phyloP scores from a whole-genome alignment of 2,329 filamentous ascomycete genomes.

The Fonsecaea erecta region DNA sequence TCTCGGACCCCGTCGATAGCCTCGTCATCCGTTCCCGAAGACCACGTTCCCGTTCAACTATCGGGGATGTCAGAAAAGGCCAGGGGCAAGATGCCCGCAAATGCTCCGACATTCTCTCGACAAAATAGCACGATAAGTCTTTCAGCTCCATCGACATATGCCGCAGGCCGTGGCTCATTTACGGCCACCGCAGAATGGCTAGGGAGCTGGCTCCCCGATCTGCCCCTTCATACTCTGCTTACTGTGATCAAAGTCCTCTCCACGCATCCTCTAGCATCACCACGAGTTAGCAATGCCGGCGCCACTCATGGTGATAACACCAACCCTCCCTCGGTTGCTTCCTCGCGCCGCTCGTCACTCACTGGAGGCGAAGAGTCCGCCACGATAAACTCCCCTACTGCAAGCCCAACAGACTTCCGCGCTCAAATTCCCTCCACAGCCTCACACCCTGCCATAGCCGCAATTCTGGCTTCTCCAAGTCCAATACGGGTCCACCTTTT shows the following conservation, averaged over 20 bases:
- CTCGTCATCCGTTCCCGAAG: constrained; percentile 69
- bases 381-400: constrained; percentile 29
- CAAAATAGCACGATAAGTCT: constrained; percentile 89
- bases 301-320: background rate
- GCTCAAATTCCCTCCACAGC: constrained; percentile 50
- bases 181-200: constrained; percentile 82
- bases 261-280: constrained; percentile 50
- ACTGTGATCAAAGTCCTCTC: constrained; percentile 69
- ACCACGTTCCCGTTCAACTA: constrained; percentile 79
- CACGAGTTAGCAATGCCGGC: constrained; percentile 36
- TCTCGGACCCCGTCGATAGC: constrained; percentile 71
- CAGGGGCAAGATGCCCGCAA: constrained; percentile 90
- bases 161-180: constrained; percentile 64
- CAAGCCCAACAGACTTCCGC: constrained; percentile 42
- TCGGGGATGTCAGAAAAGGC: constrained; percentile 97
- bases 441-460: constrained; percentile 64
- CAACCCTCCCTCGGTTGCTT: constrained; percentile 37
- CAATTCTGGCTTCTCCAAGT: constrained; percentile 70
- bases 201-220: constrained; percentile 88
- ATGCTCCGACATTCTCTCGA: constrained; percentile 78
- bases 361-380: constrained; percentile 46
- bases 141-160: constrained; percentile 65
- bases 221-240: constrained; percentile 85
- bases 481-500: constrained; percentile 83
- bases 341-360: constrained; percentile 42